These are phyloP conservation scores for Zizania palustris DNA, from an alignment of 202 grass and related monocot genomes.

Conservation along the genomic window DNA sequence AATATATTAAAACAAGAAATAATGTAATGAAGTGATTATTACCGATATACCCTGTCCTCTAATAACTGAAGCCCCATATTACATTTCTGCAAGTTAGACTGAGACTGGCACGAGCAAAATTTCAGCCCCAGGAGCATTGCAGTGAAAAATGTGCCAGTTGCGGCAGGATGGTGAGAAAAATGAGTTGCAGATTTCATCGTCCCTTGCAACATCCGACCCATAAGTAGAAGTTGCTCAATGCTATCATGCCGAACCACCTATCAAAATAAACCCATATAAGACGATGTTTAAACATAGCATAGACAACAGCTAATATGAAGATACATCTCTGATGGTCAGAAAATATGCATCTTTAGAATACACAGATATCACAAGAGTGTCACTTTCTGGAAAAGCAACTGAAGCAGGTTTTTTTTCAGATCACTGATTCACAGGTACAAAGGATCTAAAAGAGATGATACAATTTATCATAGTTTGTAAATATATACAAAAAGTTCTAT, in stretches of 20 bases:
- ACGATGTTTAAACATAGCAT: slow-evolving; percentile 7
- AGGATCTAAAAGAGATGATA: background rate
- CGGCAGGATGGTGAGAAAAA: slow-evolving; percentile 96
- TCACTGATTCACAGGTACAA: background rate
- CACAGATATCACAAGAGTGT: background rate
- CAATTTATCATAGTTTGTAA: slow-evolving; percentile 3
- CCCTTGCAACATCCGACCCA: slow-evolving; percentile 94
- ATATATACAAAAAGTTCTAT: background rate
- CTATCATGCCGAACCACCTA: slow-evolving; percentile 97
- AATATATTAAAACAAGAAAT: slow-evolving; percentile 32
- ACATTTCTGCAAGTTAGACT: slow-evolving; percentile 80
- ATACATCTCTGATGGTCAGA: background rate
- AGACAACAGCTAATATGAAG: slow-evolving; percentile 18
- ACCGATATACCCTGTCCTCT: slow-evolving; percentile 96
- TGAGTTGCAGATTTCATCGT: slow-evolving; percentile 88
- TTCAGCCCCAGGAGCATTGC: slow-evolving; percentile 93
- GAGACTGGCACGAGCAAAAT: slow-evolving; percentile 91
- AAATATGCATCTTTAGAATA: slow-evolving; percentile 34
- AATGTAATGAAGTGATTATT: slow-evolving; percentile 41
- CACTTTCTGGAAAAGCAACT: background rate
- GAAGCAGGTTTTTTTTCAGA: slow-evolving; percentile 2
- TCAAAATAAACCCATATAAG: slow-evolving; percentile 35
- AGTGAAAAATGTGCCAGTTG: slow-evolving; percentile 94
- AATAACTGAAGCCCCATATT: slow-evolving; percentile 92
- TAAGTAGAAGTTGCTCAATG: slow-evolving; percentile 93